Base-by-base conservation (phyloP, 2,329 filamentous ascomycete genomes). In the Fusarium penzigii region DNA sequence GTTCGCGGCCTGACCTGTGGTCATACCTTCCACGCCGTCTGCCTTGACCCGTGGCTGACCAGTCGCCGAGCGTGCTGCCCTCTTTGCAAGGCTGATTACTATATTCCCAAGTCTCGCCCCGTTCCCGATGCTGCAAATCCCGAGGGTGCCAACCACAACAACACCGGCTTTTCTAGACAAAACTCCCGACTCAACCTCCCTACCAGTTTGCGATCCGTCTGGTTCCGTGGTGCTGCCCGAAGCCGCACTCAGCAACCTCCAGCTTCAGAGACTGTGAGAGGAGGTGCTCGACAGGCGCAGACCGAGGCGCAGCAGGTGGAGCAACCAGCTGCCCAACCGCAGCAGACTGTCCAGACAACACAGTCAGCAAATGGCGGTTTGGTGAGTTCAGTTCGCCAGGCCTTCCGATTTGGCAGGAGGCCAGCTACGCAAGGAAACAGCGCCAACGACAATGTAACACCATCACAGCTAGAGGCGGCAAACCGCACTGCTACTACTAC, bases 51-150 rank as follows among this genome's bases (percentile, higher is more conserved):
- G 11, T 99, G 94, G 94, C 77, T 99, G 58, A 99, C 94, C 10
- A 92, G 89, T 67, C 85, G 94, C 57, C 87, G 93, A 60, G 94
- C 94, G 25, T 97, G 93, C 77, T 99, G 94, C 70, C 94, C 94
- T 6, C 85, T 99, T 7, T 99, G 94, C 79, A 99, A 99, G 75
- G 90, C 93, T 39, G 94, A 99, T 68, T 99, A 97, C 72, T 97
- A 96, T 71, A 87, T 91, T 3, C 93, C 94, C 0, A 97, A 97
- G 74, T 90, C 92, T 46, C 88, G 91, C 14, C 79, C 89, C 3
- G 68, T 71, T 10, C 71, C 75, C 11, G 71, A 75, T 13, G 76
- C 49, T 17, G 29, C 46, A 12, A 61, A 78, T 34, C 72, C 73
- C 20, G 73, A 72, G 12, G 68, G 69, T 12, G 50, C 55, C 34